phyloP scores from a whole-genome alignment of 2,329 filamentous ascomycete genomes.

The Mariannaea elegans region DNA sequence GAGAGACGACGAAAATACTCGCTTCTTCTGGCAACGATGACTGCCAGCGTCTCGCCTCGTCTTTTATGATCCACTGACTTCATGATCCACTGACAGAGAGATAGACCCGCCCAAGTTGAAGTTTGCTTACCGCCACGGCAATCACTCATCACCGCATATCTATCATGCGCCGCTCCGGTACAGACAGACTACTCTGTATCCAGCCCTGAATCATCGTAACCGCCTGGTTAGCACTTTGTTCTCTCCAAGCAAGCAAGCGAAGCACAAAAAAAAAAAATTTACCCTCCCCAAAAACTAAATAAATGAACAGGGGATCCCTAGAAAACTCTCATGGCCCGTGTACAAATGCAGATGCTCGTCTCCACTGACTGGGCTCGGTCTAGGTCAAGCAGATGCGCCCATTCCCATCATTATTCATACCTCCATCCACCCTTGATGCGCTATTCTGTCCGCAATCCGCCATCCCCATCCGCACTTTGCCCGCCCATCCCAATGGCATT shows the following conservation, averaged over 20 bases:
- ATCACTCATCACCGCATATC: slow-evolving; percentile 3
- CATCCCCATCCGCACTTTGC: slow-evolving; percentile 31
- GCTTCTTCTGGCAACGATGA: slow-evolving; percentile 17
- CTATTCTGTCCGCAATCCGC: slow-evolving; percentile 34
- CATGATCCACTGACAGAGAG: slow-evolving; percentile 1
- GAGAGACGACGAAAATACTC: slow-evolving; percentile 24
- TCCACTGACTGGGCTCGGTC: slow-evolving; percentile 24
- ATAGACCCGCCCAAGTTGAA: background rate
- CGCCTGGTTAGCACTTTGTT: background rate
- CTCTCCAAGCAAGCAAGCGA: slow-evolving; percentile 2
- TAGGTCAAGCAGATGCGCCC: slow-evolving; percentile 14
- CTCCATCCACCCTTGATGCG: slow-evolving; percentile 24
- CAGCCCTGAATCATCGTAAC: too few relatives aligned
- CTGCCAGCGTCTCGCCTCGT: slow-evolving; percentile 11
- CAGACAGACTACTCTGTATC: slow-evolving; percentile 9
- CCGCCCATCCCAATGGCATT: slow-evolving; percentile 23
- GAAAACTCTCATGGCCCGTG: slow-evolving; percentile 19
- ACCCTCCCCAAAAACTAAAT: background rate
- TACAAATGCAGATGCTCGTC: slow-evolving; percentile 35
- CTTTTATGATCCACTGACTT: slow-evolving; percentile 13
- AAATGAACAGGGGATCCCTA: slow-evolving; percentile 29
- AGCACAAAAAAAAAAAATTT: background rate
- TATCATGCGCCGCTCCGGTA: slow-evolving; percentile 8
- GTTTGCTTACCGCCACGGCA: slow-evolving; percentile 9
- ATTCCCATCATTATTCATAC: slow-evolving; percentile 11